Conservation (phyloP, 345 rosid species). For the Excoecaria agallocha region DNA sequence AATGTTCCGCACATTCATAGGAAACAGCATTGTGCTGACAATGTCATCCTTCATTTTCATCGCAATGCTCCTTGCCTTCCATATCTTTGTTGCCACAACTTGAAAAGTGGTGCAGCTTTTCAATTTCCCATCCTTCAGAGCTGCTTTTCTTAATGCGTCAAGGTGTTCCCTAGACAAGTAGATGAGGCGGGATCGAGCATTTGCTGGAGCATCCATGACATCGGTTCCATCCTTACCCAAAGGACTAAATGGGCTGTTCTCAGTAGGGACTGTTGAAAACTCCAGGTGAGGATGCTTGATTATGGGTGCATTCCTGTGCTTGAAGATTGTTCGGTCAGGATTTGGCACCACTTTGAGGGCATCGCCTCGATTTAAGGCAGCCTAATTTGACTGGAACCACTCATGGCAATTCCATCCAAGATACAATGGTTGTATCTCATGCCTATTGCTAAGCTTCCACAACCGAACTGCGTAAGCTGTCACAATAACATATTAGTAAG, state of each 20-base stretch:
- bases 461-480: slow-evolving; percentile 24
- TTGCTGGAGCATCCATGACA: neutral
- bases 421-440: slow-evolving; percentile 23
- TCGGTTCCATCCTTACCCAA: neutral
- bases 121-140: slow-evolving; percentile 5
- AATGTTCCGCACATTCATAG: slow-evolving; percentile 10
- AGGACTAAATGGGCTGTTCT: neutral
- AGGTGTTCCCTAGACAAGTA: slow-evolving; percentile 8
- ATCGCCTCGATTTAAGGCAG: slow-evolving; percentile 19
- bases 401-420: slow-evolving; percentile 20
- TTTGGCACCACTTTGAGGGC: neutral
- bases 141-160: slow-evolving; percentile 11
- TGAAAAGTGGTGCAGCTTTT: slow-evolving; percentile 19
- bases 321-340: slow-evolving; percentile 22
- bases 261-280: neutral
- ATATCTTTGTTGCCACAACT: slow-evolving; percentile 23
- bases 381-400: slow-evolving; percentile 13
- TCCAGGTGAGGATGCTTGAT: slow-evolving; percentile 23
- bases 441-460: slow-evolving; percentile 31
- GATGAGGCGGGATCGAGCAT: slow-evolving; percentile 1
- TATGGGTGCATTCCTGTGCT: slow-evolving; percentile 21
- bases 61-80: slow-evolving; percentile 32
- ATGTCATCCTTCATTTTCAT: slow-evolving; percentile 14
- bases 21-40: slow-evolving; percentile 19
- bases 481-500: neutral